Percentiles rank a stretch among this genome's conserved stretches.
Conservation (phyloP, 805 yeast species). For the Candida anglica region DNA sequence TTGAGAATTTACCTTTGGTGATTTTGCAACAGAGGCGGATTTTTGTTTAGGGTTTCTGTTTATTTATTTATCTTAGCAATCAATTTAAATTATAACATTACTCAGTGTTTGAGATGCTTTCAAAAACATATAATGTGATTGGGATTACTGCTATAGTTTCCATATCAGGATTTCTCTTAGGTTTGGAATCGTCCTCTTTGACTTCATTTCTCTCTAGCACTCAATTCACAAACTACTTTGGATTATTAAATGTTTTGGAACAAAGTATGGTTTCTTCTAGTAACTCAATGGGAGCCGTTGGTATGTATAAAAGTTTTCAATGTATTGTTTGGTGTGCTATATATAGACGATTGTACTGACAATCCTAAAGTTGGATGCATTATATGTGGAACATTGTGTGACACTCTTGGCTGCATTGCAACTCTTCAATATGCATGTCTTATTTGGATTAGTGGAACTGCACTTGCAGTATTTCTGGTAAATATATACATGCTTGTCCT, state of each 20-base stretch:
- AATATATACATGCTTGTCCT: slow-evolving; percentile 19
- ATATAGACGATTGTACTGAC: slow-evolving; percentile 11
- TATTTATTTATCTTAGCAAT: too few relatives aligned
- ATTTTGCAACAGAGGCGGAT: too few relatives aligned
- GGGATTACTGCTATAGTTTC: slow-evolving; percentile 17
- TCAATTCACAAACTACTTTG: slow-evolving; percentile 17
- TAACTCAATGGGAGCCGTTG: slow-evolving; percentile 32
- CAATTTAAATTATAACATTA: too few relatives aligned
- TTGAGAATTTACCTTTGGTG: too few relatives aligned
- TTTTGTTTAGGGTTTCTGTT: too few relatives aligned
- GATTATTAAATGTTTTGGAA: slow-evolving; percentile 16
- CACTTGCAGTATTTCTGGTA: slow-evolving; percentile 20
- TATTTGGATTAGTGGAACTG: slow-evolving; percentile 26
- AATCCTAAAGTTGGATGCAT: slow-evolving; percentile 24
- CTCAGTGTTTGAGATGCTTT: too few relatives aligned
- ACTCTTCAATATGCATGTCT: slow-evolving; percentile 18
- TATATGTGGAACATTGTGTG: slow-evolving; percentile 23
- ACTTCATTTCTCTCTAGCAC: slow-evolving; percentile 15
- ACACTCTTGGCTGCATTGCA: slow-evolving; percentile 21
- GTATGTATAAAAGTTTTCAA: slow-evolving; percentile 13
- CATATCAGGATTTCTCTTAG: slow-evolving; percentile 22
- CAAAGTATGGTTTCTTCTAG: slow-evolving; percentile 21
- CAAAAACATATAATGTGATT: slow-evolving; percentile 12
- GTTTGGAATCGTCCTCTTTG: slow-evolving; percentile 24
- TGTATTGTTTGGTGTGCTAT: not conserved